phyloP scores from a whole-genome alignment of 164 flowering plant genomes.

The Macadamia tetraphylla region DNA sequence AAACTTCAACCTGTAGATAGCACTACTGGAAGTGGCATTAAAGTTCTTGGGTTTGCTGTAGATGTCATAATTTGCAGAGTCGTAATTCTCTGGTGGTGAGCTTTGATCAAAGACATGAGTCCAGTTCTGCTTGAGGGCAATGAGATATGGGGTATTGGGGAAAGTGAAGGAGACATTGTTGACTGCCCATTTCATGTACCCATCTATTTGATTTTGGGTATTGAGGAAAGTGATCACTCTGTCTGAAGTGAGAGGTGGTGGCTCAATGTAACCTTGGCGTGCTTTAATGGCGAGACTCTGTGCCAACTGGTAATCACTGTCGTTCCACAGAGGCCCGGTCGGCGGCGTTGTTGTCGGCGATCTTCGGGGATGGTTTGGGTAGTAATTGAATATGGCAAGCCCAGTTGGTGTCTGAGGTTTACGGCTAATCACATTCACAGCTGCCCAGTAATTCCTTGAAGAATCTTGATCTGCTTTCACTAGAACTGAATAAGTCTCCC shows the following conservation, averaged over 20 bases:
- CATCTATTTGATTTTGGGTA: constrained; percentile 63
- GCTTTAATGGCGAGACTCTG: constrained; percentile 53
- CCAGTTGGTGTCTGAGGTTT: constrained; percentile 45
- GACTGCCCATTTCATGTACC: constrained; percentile 45
- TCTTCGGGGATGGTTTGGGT: constrained; percentile 59
- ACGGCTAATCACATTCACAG: constrained; percentile 45
- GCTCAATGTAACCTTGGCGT: constrained; percentile 29
- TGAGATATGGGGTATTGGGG: constrained; percentile 72
- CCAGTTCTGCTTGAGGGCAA: constrained; percentile 45
- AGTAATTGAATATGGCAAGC: constrained; percentile 59
- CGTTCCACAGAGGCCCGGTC: constrained; percentile 54
- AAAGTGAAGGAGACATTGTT: constrained; percentile 68
- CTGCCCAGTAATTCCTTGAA: constrained; percentile 64
- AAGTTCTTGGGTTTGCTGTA: constrained; percentile 20
- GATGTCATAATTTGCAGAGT: constrained; percentile 43
- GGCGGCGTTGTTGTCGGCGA: constrained; percentile 49
- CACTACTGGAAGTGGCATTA: constrained; percentile 41
- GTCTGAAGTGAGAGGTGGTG: constrained; percentile 53
- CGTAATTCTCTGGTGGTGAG: constrained; percentile 54
- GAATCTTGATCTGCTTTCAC: constrained; percentile 65
- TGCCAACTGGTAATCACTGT: constrained; percentile 22
- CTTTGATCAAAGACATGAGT: constrained; percentile 31
- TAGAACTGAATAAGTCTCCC: constrained; percentile 77
- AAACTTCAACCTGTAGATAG: constrained; percentile 44
- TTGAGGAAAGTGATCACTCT: constrained; percentile 59